Conservation (phyloP, 192 early-diverging fungal genomes). For the Lunasporangiospora selenospora region DNA sequence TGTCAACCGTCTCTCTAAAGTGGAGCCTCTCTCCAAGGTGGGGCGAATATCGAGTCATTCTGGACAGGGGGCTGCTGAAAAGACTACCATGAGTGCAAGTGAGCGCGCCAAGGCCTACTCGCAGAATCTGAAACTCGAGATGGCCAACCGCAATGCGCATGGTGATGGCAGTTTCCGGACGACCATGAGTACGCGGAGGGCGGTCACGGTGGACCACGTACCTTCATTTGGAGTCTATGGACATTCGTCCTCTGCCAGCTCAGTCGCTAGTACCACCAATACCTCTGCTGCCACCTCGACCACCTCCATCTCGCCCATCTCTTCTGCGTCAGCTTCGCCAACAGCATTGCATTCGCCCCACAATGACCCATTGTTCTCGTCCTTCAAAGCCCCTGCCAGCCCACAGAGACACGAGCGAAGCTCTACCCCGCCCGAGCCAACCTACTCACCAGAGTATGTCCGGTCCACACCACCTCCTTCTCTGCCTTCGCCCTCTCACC, state of each 20-base stretch:
- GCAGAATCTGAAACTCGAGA: slow-evolving; percentile 31
- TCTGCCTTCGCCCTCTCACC: not conserved
- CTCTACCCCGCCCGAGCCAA: slow-evolving; percentile 1
- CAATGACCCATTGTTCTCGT: slow-evolving; percentile 25
- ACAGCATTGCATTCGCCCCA: slow-evolving; percentile 20
- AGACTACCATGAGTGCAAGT: slow-evolving; percentile 30
- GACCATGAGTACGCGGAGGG: slow-evolving; percentile 6
- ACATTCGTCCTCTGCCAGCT: slow-evolving; percentile 15
- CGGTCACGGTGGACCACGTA: slow-evolving; percentile 6
- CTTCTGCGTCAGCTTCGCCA: slow-evolving; percentile 28
- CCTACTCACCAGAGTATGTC: not conserved
- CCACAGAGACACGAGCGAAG: slow-evolving; percentile 9
- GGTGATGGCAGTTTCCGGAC: slow-evolving; percentile 2
- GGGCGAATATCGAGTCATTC: slow-evolving; percentile 22
- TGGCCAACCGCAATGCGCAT: slow-evolving; percentile 28
- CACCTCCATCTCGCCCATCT: slow-evolving; percentile 26
- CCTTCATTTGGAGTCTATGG: not conserved
- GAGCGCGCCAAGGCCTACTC: slow-evolving; percentile 43
- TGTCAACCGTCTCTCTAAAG: slow-evolving; percentile 14
- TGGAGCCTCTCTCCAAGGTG: slow-evolving; percentile 19
- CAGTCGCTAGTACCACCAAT: slow-evolving; percentile 9
- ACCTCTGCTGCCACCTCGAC: slow-evolving; percentile 27
- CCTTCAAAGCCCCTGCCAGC: slow-evolving; percentile 22
- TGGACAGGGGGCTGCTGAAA: slow-evolving; percentile 1
- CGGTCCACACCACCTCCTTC: not conserved